Conservation (phyloP, 2,329 filamentous ascomycete genomes). For the Aspergillus pseudonomiae region DNA sequence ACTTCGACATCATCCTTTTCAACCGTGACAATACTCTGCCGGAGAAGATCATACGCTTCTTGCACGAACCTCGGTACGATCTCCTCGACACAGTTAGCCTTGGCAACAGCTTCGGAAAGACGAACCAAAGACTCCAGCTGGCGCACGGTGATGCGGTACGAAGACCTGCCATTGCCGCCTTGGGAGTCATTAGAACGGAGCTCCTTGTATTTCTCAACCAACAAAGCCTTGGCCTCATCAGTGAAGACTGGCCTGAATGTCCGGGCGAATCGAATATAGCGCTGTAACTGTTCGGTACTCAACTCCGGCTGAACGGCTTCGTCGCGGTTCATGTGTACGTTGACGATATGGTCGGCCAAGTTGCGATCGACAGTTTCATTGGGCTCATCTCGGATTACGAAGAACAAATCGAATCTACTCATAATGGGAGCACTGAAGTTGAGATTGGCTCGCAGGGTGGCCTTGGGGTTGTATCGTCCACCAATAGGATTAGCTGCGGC, state of each 20-base stretch:
- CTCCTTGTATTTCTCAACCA: conserved; percentile 95
- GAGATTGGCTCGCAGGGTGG: conserved; percentile 89
- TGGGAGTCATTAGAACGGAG: conserved; percentile 90
- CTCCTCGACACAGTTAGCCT: conserved; percentile 93
- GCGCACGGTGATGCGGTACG: conserved; percentile 94
- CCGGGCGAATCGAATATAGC: conserved; percentile 93
- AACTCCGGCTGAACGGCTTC: conserved; percentile 91
- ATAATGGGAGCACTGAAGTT: conserved; percentile 99
- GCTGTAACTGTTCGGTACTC: conserved; percentile 91
- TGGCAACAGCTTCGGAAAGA: conserved; percentile 94
- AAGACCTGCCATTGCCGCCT: conserved; percentile 90
- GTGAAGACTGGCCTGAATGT: conserved; percentile 95
- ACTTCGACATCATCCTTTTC: conserved; percentile 98
- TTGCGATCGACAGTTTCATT: conserved; percentile 90
- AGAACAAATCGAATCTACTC: conserved; percentile 99
- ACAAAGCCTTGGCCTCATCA: conserved; percentile 77
- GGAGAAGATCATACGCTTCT: conserved; percentile 87
- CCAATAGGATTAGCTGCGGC: conserved; percentile 95
- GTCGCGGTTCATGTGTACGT: conserved; percentile 89
- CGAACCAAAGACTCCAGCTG: conserved; percentile 96
- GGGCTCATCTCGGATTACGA: conserved; percentile 95
- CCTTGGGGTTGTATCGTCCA: conserved; percentile 93
- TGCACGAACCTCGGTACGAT: conserved; percentile 82
- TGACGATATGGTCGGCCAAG: conserved; percentile 91
- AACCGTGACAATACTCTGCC: conserved; percentile 95